Evolutionary conservation across 2,329 filamentous ascomycete genomes (phyloP), one percentile per base, ranked within the genome.

Genomic region (Elsinoe perseae): DNA sequence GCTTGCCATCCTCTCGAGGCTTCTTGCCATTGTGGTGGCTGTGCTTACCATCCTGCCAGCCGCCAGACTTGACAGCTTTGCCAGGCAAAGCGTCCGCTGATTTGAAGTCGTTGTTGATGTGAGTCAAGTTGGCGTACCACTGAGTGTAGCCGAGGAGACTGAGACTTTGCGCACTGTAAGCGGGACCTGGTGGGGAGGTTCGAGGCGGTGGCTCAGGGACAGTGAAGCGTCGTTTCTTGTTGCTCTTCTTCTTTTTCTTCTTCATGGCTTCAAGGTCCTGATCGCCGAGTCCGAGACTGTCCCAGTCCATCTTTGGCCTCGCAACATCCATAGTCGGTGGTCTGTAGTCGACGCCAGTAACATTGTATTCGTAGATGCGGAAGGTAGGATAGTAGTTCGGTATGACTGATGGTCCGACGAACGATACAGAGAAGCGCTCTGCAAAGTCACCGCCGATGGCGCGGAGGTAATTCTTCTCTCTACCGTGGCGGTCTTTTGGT

Each of bases 301-400:
- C 34, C 16, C 48, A 50, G 8, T 44, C 27, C 50, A 50, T 50
- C n/a, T 28, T 46, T 12, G 53, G 53, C 21, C 53, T 38, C 23
- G 28, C 40, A 16, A 46, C 8, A 61, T 63, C 63, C 65, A 68
- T 1, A 75, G 70, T 1, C 72, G 65, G 0, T 69, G 63, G 54
- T 28, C 54, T 54, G 4, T 53, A 43, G 32, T 89, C 86, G 2
- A 95, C 69, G 0, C 89, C 89, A 0, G 78, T 87, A 56, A 89
- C 89, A 68, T 98, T 97, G 76, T 97, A 98, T 66, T 95, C 89
- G 61, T 92, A 77, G n/a, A 98, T 80, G n/a, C 91, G 82, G 20
- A 96, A 72, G 1, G 87, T 89, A 0, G 91, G 91, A 61, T 91
- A 92, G 70, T 88, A 96, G 66, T 91, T 95, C 14, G 59, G 59